A percentile compares a stretch with the other conserved stretches of the same genome.
Conservation (phyloP, 1,284 basidiomycete species). For the Fomitopsis schrenkii region DNA sequence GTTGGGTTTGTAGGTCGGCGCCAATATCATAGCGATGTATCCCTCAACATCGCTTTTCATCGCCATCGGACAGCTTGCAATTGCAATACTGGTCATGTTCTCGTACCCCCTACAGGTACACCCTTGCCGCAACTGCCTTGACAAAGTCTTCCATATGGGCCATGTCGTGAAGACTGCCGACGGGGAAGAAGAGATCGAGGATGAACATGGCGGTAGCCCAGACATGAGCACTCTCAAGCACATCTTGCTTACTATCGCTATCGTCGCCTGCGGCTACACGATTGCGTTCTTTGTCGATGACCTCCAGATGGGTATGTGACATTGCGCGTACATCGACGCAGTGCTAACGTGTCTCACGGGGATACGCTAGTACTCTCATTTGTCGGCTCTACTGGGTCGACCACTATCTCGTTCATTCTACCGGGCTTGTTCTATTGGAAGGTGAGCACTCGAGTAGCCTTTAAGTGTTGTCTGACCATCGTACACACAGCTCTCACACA, state of each 20-base stretch:
- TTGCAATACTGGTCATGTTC: constrained; percentile 86
- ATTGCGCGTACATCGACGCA: background rate
- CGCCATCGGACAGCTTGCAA: constrained; percentile 89
- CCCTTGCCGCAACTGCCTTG: constrained; percentile 89
- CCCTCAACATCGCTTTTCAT: constrained; percentile 92
- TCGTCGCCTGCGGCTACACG: constrained; percentile 67
- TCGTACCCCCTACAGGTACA: constrained; percentile 93
- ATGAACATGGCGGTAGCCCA: constrained; percentile 49
- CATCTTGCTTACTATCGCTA: constrained; percentile 66
- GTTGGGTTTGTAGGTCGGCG: constrained; percentile 57
- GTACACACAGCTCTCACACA: constrained; percentile 57
- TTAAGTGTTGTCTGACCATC: constrained; percentile 3
- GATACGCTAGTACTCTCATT: constrained; percentile 77
- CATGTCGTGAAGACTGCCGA: constrained; percentile 20
- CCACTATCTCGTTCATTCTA: constrained; percentile 96
- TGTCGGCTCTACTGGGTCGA: constrained; percentile 95
- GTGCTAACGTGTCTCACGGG: constrained; percentile 4
- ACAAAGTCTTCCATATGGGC: constrained; percentile 75
- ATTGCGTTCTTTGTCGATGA: constrained; percentile 85
- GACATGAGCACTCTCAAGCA: constrained; percentile 79
- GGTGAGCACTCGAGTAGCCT: constrained; percentile 35
- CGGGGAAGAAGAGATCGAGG: constrained; percentile 41
- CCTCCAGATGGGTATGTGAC: constrained; percentile 71
- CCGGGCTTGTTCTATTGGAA: constrained; percentile 87
- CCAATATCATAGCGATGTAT: constrained; percentile 95